Conservation (phyloP, 176 grass and related monocot genomes). For the Eremochloa ophiuroides region DNA sequence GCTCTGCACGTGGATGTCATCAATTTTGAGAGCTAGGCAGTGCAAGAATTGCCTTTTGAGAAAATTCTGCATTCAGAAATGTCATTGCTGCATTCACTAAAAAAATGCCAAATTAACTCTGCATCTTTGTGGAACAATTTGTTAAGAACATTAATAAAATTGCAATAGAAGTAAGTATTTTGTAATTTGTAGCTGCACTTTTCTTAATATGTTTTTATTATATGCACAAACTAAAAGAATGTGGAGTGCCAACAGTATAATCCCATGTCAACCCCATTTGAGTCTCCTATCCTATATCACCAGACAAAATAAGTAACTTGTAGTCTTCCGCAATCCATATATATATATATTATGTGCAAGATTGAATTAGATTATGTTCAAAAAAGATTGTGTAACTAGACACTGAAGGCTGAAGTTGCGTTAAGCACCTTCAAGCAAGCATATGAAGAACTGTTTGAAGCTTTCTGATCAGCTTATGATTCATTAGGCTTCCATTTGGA, state of each 20-base stretch:
- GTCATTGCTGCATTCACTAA: background rate
- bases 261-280: background rate
- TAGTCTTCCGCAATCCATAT: background rate
- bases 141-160: background rate
- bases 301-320: background rate
- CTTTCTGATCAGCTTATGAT: background rate
- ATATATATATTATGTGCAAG: background rate
- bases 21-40: background rate
- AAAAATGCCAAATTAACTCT: background rate
- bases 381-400: background rate
- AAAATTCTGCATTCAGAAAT: background rate
- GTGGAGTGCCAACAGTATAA: background rate
- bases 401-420: background rate
- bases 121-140: background rate
- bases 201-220: background rate
- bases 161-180: background rate
- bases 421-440: background rate
- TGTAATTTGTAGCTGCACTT: background rate
- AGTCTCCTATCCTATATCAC: background rate
- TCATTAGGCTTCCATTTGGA: slow-evolving; percentile 7
- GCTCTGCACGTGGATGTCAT: background rate
- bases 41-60: background rate
- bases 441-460: background rate
- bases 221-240: background rate
- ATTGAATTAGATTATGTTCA: too few species aligned